Percentiles rank a stretch among this genome's conserved stretches.
These are phyloP conservation scores for Alternaria solani DNA, from an alignment of 2,329 filamentous ascomycete genomes.

Conservation along the genomic window DNA sequence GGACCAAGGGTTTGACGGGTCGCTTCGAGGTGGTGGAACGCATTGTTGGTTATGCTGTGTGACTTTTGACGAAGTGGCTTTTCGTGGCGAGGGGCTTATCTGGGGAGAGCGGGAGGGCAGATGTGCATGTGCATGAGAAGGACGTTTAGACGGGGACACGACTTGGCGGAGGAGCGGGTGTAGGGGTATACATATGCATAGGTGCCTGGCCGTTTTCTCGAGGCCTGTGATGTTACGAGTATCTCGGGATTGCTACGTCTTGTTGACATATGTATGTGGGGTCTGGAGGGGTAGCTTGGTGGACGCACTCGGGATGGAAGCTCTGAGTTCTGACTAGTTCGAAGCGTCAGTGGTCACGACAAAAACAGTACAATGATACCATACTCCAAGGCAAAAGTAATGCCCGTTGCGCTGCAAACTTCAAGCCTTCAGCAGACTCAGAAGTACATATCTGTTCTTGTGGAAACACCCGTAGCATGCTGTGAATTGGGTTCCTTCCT, in stretches of 20 bases:
- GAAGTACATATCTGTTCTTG: too few species aligned
- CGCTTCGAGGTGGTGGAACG: not conserved
- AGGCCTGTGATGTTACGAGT: not conserved
- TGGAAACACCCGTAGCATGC: not conserved
- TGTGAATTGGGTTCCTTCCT: not conserved
- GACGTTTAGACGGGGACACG: not conserved
- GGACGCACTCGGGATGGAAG: conserved; percentile 1
- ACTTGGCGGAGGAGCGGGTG: not conserved
- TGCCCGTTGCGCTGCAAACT: too few species aligned
- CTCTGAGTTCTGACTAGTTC: not conserved
- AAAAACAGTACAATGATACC: too few species aligned
- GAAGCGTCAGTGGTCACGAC: not conserved
- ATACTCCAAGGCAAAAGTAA: too few species aligned
- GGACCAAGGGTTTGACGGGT: not conserved
- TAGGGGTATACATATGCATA: not conserved
- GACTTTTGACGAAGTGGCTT: not conserved
- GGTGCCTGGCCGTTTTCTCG: not conserved
- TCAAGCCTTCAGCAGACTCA: too few species aligned
- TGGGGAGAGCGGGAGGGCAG: not conserved
- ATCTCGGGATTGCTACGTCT: not conserved
- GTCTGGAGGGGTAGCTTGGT: not conserved
- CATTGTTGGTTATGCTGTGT: conserved; percentile 5
- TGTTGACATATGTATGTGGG: conserved; percentile 4
- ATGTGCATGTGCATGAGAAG: not conserved
- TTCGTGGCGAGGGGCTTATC: not conserved